phyloP scores from a whole-genome alignment of 768 basidiomycete genomes.

The Leccinellum luteum region DNA sequence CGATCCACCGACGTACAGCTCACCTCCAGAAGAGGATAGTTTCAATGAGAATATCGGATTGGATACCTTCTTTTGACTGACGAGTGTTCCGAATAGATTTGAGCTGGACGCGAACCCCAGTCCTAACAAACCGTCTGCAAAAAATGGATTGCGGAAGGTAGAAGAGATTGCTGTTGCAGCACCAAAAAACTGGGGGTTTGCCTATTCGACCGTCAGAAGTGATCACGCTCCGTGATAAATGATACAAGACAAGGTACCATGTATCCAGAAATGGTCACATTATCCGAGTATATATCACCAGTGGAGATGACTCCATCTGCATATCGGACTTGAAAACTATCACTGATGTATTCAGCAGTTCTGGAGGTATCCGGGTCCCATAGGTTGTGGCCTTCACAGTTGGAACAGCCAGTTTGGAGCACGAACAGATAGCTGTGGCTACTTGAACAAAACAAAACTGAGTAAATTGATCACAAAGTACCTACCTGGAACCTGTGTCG shows the following conservation, averaged over 20 bases:
- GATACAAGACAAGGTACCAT: neutral
- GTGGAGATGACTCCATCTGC: neutral
- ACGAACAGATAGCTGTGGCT: neutral
- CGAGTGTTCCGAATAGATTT: neutral
- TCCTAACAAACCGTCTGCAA: neutral
- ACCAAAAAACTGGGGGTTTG: neutral
- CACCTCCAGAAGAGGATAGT: neutral
- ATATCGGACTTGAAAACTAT: neutral
- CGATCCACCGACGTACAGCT: neutral
- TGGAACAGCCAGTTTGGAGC: neutral
- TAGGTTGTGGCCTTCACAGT: neutral
- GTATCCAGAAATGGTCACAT: neutral
- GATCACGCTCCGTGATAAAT: neutral
- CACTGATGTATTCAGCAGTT: neutral
- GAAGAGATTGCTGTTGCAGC: neutral
- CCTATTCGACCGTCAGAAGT: neutral
- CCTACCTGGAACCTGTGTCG: neutral
- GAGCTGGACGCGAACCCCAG: neutral
- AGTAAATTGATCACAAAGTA: neutral
- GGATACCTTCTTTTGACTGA: neutral
- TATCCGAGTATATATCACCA: neutral
- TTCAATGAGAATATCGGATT: neutral
- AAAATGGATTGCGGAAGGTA: neutral
- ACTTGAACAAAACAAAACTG: neutral
- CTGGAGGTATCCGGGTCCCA: neutral